Evolutionary conservation across 495 filamentous ascomycete species (phyloP).

Genomic region (Neurospora intermedia): DNA sequence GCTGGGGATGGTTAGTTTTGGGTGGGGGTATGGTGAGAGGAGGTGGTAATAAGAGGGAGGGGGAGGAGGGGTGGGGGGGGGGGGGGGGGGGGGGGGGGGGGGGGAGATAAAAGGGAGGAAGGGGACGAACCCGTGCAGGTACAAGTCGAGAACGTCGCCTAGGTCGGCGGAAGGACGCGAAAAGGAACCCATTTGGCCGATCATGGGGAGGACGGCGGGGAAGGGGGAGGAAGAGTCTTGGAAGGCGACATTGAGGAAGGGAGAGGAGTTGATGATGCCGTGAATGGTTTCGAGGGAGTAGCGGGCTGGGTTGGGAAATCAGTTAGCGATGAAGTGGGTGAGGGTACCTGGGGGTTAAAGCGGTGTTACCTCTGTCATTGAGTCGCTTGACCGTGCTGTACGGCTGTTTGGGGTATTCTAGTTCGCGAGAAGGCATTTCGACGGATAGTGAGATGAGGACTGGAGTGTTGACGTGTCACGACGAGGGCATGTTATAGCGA

Average conservation of each 20-base stretch:
- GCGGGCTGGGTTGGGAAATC: constrained; percentile 35
- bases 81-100: no score
- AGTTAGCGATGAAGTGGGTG: no score
- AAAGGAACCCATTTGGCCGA: constrained; percentile 72
- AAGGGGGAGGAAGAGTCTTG: constrained; percentile 52
- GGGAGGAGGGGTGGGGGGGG: background rate
- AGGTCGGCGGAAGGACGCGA: constrained; percentile 49
- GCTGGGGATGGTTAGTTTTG: constrained; percentile 1
- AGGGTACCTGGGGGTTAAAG: no score
- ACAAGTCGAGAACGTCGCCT: constrained; percentile 62
- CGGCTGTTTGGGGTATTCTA: constrained; percentile 57
- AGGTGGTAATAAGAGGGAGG: no score
- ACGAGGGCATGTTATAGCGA: no score
- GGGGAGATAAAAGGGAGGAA: background rate
- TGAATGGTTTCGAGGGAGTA: constrained; percentile 75
- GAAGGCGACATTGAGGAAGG: constrained; percentile 81
- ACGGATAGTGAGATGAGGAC: background rate
- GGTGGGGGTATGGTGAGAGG: no score
- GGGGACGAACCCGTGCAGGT: constrained; percentile 58
- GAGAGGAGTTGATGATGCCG: constrained; percentile 62
- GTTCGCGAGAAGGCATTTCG: constrained; percentile 37
- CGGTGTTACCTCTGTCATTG: constrained; percentile 46
- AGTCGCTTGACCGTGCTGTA: constrained; percentile 66
- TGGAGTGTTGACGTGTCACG: background rate
- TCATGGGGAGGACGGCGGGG: constrained; percentile 76